Evolutionary conservation across 129 eudicot genomes (phyloP).

Genomic region (Flaveria bidentis): DNA sequence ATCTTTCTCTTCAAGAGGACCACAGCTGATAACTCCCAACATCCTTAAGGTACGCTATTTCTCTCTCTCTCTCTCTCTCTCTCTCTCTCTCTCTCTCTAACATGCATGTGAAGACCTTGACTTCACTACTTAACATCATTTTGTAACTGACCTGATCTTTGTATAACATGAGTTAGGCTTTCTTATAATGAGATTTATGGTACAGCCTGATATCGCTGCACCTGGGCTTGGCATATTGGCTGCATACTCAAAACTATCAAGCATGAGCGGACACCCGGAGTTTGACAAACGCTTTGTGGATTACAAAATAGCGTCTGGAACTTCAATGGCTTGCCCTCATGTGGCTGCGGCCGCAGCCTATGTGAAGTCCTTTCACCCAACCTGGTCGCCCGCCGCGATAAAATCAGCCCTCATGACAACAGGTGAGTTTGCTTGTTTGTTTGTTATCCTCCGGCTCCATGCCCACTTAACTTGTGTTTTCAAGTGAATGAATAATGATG

Average conservation of each 20-base stretch:
- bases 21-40: slow-evolving; percentile 49
- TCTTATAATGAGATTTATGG: neutral
- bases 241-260: slow-evolving; percentile 49
- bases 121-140: too few species aligned
- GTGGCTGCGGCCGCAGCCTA: slow-evolving; percentile 87
- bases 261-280: slow-evolving; percentile 34
- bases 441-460: too few species aligned
- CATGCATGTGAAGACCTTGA: neutral
- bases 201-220: slow-evolving; percentile 86
- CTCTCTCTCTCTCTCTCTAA: neutral
- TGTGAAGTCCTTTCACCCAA: slow-evolving; percentile 76
- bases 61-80: slow-evolving; percentile 22
- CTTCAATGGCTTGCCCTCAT: slow-evolving; percentile 94
- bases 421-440: slow-evolving; percentile 32
- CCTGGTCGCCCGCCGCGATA: slow-evolving; percentile 85
- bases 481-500: neutral
- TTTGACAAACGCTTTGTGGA: slow-evolving; percentile 47
- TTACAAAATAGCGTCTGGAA: slow-evolving; percentile 65
- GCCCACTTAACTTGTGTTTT: neutral
- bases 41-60: slow-evolving; percentile 63
- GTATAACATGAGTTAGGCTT: too few species aligned
- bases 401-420: slow-evolving; percentile 97
- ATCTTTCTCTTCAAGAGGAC: slow-evolving; percentile 88
- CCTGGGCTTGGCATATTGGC: slow-evolving; percentile 86
- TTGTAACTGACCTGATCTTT: too few species aligned